Conservation (phyloP, 2,329 filamentous ascomycete species). For the Chrysoporthe cubensis region DNA sequence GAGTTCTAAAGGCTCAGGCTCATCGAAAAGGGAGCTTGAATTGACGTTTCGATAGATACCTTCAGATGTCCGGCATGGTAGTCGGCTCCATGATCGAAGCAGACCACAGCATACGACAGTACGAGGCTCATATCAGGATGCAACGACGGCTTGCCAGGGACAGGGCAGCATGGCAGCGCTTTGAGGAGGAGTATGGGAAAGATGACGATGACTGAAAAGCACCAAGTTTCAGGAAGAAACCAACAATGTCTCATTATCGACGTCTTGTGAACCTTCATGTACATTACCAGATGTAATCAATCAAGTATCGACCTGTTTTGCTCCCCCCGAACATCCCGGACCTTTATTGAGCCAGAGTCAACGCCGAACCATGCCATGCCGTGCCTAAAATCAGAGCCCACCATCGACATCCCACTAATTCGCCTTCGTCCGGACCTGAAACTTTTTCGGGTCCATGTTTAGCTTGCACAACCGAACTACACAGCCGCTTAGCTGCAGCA, state of each 20-base stretch:
- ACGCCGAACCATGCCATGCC: conserved; percentile 30
- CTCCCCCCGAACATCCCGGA: conserved; percentile 19
- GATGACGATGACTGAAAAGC: conserved; percentile 42
- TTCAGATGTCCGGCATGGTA: conserved; percentile 88
- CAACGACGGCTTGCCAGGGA: conserved; percentile 67
- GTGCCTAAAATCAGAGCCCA: conserved; percentile 15
- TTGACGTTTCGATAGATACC: conserved; percentile 57
- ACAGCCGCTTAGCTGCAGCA: conserved; percentile 91
- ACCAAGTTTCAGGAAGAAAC: conserved; percentile 1
- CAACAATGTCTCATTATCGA: conserved; percentile 20
- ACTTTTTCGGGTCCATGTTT: conserved; percentile 92
- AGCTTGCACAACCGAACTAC: conserved; percentile 89
- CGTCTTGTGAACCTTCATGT: conserved; percentile 24
- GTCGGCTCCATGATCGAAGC: conserved; percentile 77
- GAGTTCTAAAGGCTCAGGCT: conserved; percentile 38
- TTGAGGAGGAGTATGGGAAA: conserved; percentile 63
- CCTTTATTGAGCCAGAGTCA: conserved; percentile 28
- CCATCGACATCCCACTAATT: conserved; percentile 5
- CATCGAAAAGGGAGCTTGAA: neutral
- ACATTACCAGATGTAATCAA: conserved; percentile 28
- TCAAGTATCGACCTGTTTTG: conserved; percentile 18
- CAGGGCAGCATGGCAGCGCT: conserved; percentile 69
- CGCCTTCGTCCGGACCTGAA: conserved; percentile 53
- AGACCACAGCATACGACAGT: conserved; percentile 67
- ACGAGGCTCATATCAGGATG: conserved; percentile 67